Evolutionary conservation across 2,329 filamentous ascomycete species (phyloP).

Genomic region (Colletotrichum euphorbiae): DNA sequence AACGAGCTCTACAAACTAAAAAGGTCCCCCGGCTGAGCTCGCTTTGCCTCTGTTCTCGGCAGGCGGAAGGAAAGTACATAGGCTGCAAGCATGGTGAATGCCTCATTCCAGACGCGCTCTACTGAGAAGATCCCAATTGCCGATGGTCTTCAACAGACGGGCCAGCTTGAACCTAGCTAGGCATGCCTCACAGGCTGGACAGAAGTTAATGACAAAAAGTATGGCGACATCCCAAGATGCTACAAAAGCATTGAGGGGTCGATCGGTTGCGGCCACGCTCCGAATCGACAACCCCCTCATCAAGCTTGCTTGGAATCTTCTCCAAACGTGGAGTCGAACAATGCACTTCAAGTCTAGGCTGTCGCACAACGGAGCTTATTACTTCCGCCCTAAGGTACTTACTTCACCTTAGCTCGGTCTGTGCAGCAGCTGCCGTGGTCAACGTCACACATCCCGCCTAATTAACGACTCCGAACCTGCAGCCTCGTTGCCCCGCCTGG

Average conservation of each 20-base stretch:
- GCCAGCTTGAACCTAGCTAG: background rate
- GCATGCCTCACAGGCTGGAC: slow-evolving; percentile 12
- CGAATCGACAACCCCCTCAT: background rate
- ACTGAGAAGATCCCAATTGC: background rate
- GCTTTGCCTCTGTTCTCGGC: no score
- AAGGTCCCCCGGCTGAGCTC: background rate
- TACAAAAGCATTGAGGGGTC: slow-evolving; percentile 10
- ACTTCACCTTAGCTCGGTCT: slow-evolving; percentile 24
- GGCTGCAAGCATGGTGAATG: background rate
- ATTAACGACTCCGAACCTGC: slow-evolving; percentile 10
- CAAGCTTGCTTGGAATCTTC: slow-evolving; percentile 17
- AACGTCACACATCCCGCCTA: slow-evolving; percentile 24
- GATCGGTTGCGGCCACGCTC: slow-evolving; percentile 6
- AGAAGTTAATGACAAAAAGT: slow-evolving; percentile 1
- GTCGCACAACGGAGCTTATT: slow-evolving; percentile 33
- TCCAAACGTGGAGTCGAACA: background rate
- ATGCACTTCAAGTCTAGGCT: slow-evolving; percentile 25
- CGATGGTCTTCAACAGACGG: background rate
- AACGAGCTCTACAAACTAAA: background rate
- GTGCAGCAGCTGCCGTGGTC: slow-evolving; percentile 27
- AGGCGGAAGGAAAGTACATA: background rate
- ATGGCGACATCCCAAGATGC: background rate
- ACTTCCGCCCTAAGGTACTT: background rate
- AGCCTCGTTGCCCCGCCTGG: slow-evolving; percentile 27
- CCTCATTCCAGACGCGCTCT: no score